Base-by-base conservation (phyloP, 106 monocot species). In the Dendrobium catenatum region DNA sequence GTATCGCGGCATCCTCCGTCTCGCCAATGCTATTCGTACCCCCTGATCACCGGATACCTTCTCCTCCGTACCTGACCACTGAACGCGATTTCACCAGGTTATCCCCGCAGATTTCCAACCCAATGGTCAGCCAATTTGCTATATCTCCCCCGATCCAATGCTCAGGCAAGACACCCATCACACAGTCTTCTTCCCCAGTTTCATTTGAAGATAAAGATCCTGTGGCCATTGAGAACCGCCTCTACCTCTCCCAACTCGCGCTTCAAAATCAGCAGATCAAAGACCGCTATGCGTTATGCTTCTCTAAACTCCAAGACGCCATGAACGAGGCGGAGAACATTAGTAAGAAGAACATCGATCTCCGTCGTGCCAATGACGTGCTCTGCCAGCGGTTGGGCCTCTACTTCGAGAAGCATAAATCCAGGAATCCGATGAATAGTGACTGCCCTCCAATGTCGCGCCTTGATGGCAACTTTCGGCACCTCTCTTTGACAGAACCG, bases 271-370 rank as follows among this genome's bases (percentile, higher is more conserved):
- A 86, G 81, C 83, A 92, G 43, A 79, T 91, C 55, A 77, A 80
- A 75, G 88, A 88, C 7, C 85, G 90, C 85, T 91, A 88, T 86
- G 86, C 89, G 2, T 81, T 84, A 78, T 98, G 91, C 83, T 81
- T 94, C 81, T 82, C 92, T 59, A 94, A 93, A 76, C 88, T 92
- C 84, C 84, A 88, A 13, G 89, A 92, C 33, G 86, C 91, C 17
- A 76, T 81, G 6, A 76, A 83, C 9, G 90, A 98, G 77, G 88
- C 89, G 4, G 88, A 88, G 37, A 82, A 84, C 55, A 88, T 95
- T 19, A 90, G 91, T 51, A 78, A 59, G 27, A 88, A 98, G 84
- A 98, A 94, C 80, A 82, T 84, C 17, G 58, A 83, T 20, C 91
- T 98, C 72, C 94, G 93, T 68, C 49, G 80, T 80, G 83, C 86